phyloP scores from a whole-genome alignment of 805 yeast species.

The Monosporozyma servazzii region DNA sequence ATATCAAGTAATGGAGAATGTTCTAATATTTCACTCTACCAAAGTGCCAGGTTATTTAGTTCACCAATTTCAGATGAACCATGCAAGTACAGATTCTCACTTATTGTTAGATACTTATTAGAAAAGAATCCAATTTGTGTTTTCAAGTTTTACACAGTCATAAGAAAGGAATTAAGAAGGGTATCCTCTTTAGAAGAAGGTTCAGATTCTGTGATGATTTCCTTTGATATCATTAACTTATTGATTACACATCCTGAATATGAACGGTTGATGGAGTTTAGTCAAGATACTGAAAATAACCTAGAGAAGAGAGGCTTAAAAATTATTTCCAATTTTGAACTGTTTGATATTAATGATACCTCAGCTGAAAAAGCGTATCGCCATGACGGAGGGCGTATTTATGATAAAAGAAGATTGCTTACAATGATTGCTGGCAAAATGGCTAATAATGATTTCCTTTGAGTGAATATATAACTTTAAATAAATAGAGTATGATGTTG shows the following conservation, averaged over 20 bases:
- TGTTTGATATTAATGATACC: slow-evolving; percentile 4
- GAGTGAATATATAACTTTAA: not conserved
- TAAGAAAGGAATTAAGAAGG: slow-evolving; percentile 22
- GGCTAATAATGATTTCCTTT: slow-evolving; percentile 6
- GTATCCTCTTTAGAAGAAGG: slow-evolving; percentile 21
- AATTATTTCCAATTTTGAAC: slow-evolving; percentile 9
- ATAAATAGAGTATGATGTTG: not conserved
- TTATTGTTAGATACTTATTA: slow-evolving; percentile 21
- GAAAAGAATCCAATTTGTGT: slow-evolving; percentile 22
- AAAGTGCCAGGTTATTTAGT: slow-evolving; percentile 23
- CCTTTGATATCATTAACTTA: slow-evolving; percentile 20
- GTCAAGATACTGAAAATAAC: slow-evolving; percentile 9
- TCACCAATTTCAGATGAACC: slow-evolving; percentile 27
- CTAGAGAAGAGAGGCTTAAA: slow-evolving; percentile 16
- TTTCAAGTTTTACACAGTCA: slow-evolving; percentile 24
- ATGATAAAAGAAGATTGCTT: slow-evolving; percentile 15
- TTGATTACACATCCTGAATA: slow-evolving; percentile 25
- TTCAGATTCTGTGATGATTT: slow-evolving; percentile 22
- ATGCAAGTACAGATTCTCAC: slow-evolving; percentile 24
- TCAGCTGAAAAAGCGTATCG: slow-evolving; percentile 7
- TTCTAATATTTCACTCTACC: slow-evolving; percentile 24
- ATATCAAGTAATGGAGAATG: slow-evolving; percentile 18
- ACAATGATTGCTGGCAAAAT: slow-evolving; percentile 15
- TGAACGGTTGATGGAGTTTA: slow-evolving; percentile 11
- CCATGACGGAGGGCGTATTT: slow-evolving; percentile 6